Percentiles rank a stretch among this genome's conserved stretches.
phyloP scores from a whole-genome alignment of 768 basidiomycete species.

The Mycena capillaripes region DNA sequence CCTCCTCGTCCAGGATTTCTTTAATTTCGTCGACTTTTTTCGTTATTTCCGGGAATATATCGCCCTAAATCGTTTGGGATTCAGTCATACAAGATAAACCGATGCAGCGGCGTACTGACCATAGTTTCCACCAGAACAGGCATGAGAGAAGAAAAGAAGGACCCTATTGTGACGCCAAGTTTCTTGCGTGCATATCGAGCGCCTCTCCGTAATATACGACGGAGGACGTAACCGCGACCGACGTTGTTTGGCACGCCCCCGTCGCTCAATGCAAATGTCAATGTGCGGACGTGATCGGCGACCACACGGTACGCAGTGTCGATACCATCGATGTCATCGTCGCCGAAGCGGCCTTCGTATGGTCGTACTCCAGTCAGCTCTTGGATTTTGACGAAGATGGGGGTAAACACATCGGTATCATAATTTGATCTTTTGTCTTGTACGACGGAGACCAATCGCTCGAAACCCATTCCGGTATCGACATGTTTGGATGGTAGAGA shows the following conservation, averaged over 20 bases:
- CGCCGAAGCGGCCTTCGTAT: slow-evolving; percentile 93
- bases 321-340: slow-evolving; percentile 94
- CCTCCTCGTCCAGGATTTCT: slow-evolving; percentile 97
- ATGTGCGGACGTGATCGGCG: slow-evolving; percentile 95
- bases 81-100: slow-evolving; percentile 16
- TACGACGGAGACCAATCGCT: slow-evolving; percentile 94
- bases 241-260: slow-evolving; percentile 97
- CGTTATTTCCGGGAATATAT: slow-evolving; percentile 93
- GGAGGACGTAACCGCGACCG: slow-evolving; percentile 96
- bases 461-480: slow-evolving; percentile 99
- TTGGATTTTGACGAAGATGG: slow-evolving; percentile 90
- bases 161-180: slow-evolving; percentile 91
- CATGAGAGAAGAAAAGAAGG: slow-evolving; percentile 94
- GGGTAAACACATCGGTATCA: slow-evolving; percentile 95
- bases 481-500: slow-evolving; percentile 93
- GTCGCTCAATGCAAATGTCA: slow-evolving; percentile 96
- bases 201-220: slow-evolving; percentile 93
- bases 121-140: slow-evolving; percentile 92
- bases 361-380: slow-evolving; percentile 90
- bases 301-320: slow-evolving; percentile 98
- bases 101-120: slow-evolving; percentile 57
- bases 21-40: slow-evolving; percentile 87
- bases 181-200: slow-evolving; percentile 98
- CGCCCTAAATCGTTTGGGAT: slow-evolving; percentile 63
- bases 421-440: slow-evolving; percentile 96